Evolutionary conservation across 2,329 filamentous ascomycete species (phyloP), one percentile per base, ranked within the genome.

Genomic region (Fusarium sp.): DNA sequence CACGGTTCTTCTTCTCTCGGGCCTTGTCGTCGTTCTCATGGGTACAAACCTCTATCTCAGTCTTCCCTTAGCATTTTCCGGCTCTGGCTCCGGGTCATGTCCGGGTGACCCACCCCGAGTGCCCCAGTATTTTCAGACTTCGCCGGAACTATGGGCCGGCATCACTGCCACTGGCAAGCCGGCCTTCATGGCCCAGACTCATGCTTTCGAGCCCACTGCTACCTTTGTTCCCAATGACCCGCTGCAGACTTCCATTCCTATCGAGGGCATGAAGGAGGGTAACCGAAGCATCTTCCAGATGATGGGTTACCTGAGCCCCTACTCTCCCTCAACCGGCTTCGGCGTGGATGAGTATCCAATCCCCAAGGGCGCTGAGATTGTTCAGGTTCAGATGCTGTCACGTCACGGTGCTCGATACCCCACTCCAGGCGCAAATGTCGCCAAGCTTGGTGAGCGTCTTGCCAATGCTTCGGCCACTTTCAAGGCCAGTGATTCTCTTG

Each of bases 391-490:
- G 79, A 89, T 93, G 88, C 81, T 93, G 6, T 90, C 89, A 14
- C 86, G 91, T 2, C 91, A 94, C 74, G 91, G 91, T 10, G 84
- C 89, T 38, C 84, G 91, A 15, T 94, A 94, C 76, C 91, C 91
- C 0, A 91, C 91, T 4, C 80, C 81, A 4, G 84, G 83, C 1
- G 82, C 86, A 32, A 84, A 85, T 28, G 85, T 90, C 11, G 78
- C 81, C 19, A 73, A 74, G 1, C 84, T 90, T 39, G 89, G 87
- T 1, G 74, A 83, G 42, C 88, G 86, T 66, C 80, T 94, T 43
- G 80, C 80, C 21, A 85, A 87, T 62, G 81, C 85, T 20, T 78
- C 78, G 11, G 83, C 81, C 3, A 83, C 81, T 20, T 85, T 88
- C 67, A 82, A 82, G 43, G 88, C 88, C 24, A 84, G 82, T 4